phyloP scores from a whole-genome alignment of 257 asterid species.

The Nicotiana tabacum region DNA sequence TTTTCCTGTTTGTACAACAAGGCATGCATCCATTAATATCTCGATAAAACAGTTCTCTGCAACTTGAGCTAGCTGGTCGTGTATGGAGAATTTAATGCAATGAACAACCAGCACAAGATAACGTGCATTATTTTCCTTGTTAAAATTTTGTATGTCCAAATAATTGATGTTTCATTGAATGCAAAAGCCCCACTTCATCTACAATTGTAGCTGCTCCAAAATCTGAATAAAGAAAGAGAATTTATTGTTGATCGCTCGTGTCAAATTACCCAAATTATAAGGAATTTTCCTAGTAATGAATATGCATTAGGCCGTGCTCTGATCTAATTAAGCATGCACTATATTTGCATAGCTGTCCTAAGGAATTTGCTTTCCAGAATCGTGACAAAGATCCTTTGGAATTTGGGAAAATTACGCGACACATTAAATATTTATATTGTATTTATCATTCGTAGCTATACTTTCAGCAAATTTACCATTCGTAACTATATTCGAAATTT shows the following conservation, averaged over 20 bases:
- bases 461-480: too few relatives aligned
- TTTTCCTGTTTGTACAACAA: not conserved
- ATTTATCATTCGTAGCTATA: too few relatives aligned
- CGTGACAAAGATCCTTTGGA: too few relatives aligned
- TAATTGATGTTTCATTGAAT: not conserved
- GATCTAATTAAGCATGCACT: not conserved
- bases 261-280: not conserved
- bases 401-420: too few relatives aligned
- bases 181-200: not conserved
- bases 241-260: not conserved
- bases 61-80: not conserved
- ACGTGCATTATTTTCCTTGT: not conserved
- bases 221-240: not conserved
- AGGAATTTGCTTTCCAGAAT: not conserved
- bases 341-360: not conserved
- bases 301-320: not conserved
- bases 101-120: not conserved
- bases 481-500: too few relatives aligned
- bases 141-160: not conserved
- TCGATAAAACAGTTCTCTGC: not conserved
- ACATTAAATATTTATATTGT: too few relatives aligned
- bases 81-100: not conserved
- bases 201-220: not conserved
- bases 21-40: not conserved
- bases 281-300: not conserved